Evolutionary conservation across 2,329 filamentous ascomycete species (phyloP), one percentile per base, ranked within the genome.

Genomic region (Fusarium anthophilum): DNA sequence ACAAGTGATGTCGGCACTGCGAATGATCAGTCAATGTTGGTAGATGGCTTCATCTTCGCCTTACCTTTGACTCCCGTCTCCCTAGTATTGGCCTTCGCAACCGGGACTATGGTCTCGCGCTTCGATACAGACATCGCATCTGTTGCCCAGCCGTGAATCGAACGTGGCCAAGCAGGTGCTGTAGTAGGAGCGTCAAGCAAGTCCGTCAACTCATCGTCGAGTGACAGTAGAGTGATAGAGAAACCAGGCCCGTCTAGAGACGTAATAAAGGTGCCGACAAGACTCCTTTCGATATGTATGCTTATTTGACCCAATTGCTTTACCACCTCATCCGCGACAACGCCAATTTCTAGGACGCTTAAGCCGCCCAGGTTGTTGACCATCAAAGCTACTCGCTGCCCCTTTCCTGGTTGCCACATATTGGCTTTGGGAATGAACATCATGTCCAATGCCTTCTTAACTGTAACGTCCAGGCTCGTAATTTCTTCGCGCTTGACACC

Each of bases 281-380:
- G 35, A 47, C 73, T 70, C 26, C 74, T 63, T 6, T 63, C 66
- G 35, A 78, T 76, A 8, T 45, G 37, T 11, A 75, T 61, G 26
- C 70, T 37, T 18, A 56, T 44, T 22, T 8, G 20, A 0, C 22
- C 58, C 26, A 78, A 45, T 59, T 78, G 74, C 13, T 51, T 63
- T 5, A 78, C 66, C 22, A 76, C 71, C 57, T 78, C 76, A 17
- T 77, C 76, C 12, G 75, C 74, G 12, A 78, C 56, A 18, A 77
- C 75, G n/a, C 73, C 63, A 30, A 78, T 68, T 58, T 78, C 76
- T 35, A 78, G 51, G 41, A 75, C 74, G 26, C 73, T 76, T 26
- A 78, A 51, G 3, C 76, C 76, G 24, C 76, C 76, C 20, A 78
- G 62, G 54, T 78, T 78, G 44, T 78, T 78, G 20, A 78, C 67